Evolutionary conservation across 2,329 filamentous ascomycete genomes (phyloP).

Genomic region (Saccharata proteae): DNA sequence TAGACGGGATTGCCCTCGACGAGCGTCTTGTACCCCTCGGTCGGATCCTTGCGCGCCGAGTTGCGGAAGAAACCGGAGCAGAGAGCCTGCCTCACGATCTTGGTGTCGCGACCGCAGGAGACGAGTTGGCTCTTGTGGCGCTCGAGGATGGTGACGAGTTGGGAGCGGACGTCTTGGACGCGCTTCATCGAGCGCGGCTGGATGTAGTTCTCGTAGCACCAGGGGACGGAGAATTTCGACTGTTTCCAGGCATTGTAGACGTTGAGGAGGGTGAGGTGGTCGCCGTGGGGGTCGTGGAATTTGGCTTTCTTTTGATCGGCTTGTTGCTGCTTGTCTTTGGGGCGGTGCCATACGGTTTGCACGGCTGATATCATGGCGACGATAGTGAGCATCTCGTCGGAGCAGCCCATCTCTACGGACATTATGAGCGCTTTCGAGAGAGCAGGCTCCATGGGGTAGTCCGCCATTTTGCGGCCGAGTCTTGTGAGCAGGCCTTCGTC

Average conservation of each 20-base stretch:
- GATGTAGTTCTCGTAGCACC: constrained; percentile 98
- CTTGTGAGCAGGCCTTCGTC: constrained; percentile 91
- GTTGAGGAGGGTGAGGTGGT: constrained; percentile 89
- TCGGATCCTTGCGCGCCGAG: constrained; percentile 83
- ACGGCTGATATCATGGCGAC: constrained; percentile 82
- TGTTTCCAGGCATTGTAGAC: constrained; percentile 97
- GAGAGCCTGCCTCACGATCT: constrained; percentile 75
- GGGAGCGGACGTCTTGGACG: constrained; percentile 83
- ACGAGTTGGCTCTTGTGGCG: constrained; percentile 73
- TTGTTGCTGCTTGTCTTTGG: constrained; percentile 92
- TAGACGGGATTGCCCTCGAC: constrained; percentile 93
- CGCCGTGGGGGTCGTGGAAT: constrained; percentile 89
- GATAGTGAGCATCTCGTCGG: constrained; percentile 87
- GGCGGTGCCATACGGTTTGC: constrained; percentile 80
- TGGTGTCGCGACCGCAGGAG: constrained; percentile 78
- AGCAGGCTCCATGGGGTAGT: constrained; percentile 94
- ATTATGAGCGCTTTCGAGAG: constrained; percentile 84
- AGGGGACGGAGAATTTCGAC: constrained; percentile 67
- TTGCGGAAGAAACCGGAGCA: constrained; percentile 96
- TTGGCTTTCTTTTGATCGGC: constrained; percentile 97
- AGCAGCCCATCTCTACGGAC: constrained; percentile 76
- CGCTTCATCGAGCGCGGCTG: constrained; percentile 81
- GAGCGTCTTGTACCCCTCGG: constrained; percentile 95
- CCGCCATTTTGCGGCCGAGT: constrained; percentile 90
- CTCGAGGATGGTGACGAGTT: constrained; percentile 87